Conservation (phyloP, 2,329 filamentous ascomycete species). For the Thelonectria discophora region DNA sequence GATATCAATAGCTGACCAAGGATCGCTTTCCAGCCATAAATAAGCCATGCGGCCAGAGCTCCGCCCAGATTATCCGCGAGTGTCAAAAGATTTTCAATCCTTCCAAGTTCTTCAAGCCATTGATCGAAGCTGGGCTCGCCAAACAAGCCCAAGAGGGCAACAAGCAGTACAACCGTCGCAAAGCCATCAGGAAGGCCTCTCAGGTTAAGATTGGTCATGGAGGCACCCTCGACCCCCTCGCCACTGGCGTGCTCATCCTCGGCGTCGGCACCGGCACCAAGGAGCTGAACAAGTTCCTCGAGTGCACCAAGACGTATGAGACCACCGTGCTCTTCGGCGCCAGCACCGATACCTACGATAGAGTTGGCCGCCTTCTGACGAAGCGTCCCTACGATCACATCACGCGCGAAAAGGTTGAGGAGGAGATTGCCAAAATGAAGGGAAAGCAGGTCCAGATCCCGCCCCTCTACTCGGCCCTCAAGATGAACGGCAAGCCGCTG, state of each 20-base stretch:
- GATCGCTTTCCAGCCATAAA: constrained; percentile 74
- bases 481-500: constrained; percentile 91
- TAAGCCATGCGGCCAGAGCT: constrained; percentile 88
- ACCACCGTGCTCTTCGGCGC: constrained; percentile 89
- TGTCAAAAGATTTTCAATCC: constrained; percentile 85
- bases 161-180: constrained; percentile 67
- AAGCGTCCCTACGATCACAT: constrained; percentile 81
- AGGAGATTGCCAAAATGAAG: constrained; percentile 76
- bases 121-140: constrained; percentile 71
- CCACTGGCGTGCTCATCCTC: constrained; percentile 90
- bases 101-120: constrained; percentile 80
- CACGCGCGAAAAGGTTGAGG: constrained; percentile 79
- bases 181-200: constrained; percentile 64
- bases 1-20: constrained; percentile 9
- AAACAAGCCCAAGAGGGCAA: constrained; percentile 65
- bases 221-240: constrained; percentile 92
- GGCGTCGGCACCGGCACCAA: constrained; percentile 92
- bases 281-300: constrained; percentile 77
- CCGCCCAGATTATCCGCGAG: constrained; percentile 89
- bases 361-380: constrained; percentile 82
- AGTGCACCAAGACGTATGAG: constrained; percentile 94
- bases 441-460: constrained; percentile 90
- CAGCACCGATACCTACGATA: constrained; percentile 92
- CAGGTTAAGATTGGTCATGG: constrained; percentile 96
- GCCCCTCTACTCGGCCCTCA: constrained; percentile 90